Base-by-base conservation (phyloP, 768 basidiomycete genomes). In the Pholiota microspora region DNA sequence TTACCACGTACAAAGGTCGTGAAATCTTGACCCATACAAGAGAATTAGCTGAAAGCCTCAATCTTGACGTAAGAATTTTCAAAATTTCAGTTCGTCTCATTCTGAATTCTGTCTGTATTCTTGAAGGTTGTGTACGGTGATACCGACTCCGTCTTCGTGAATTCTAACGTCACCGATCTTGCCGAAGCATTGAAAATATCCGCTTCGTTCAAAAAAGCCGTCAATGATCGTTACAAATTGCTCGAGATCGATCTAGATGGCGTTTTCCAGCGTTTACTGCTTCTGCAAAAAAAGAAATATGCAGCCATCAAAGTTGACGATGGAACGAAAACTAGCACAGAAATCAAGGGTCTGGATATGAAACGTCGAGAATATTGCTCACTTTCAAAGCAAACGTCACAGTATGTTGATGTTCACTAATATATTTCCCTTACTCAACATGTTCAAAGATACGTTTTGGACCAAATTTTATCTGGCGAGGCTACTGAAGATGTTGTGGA, bases 211-310 rank as follows among this genome's bases (percentile, higher is more conserved):
- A 98, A 98, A 75, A 94, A 93, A 67, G 87, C 88, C 4, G 95
- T 98, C 63, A 99, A 99, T 64, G 93, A 98, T 54, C 84, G 90
- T 16, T 98, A 98, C 74, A 91, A 83, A 67, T 81, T 98, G 21
- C 86, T 99, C 44, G 97, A 99, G 68, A 99, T 99, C 56, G 97
- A 99, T 66, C 79, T 98, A 13, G 96, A 99, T 64, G 85, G 89
- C 2, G 82, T 98, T 31, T 99, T 99, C 76, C 85, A 96, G 64
- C 84, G 97, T 0, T 77, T 99, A 36, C 72, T 99, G 1, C 80
- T 99, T 9, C 73, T 99, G 51, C 96, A 98, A 66, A 99, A 99
- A 81, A 99, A 99, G 78, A 98, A 99, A 72, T 99, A 99, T 61
- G 97, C 97, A 0, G 97, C 97, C 0, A 77, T 98, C 68, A 98